Conservation (phyloP, 208 protist genomes). For the Leishmania turanica region DNA sequence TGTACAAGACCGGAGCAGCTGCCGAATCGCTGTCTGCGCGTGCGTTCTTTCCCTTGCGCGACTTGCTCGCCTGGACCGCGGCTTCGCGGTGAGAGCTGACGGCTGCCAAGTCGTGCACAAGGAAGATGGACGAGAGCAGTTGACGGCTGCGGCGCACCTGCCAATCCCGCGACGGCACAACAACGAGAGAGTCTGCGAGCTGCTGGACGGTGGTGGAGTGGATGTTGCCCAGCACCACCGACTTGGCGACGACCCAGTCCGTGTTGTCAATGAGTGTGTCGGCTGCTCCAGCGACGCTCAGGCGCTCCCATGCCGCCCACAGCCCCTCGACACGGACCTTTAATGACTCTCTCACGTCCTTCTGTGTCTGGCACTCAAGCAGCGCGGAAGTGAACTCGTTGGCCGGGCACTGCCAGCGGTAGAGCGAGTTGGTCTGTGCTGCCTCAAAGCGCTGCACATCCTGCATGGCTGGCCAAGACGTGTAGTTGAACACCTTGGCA, state of each 20-base stretch:
- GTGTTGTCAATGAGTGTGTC: constrained; percentile 73
- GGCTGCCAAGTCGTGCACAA: constrained; percentile 71
- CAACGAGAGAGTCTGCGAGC: constrained; percentile 58
- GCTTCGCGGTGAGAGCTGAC: constrained; percentile 46
- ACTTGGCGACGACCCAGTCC: constrained; percentile 66
- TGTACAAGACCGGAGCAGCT: constrained; percentile 25
- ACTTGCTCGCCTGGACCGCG: constrained; percentile 29
- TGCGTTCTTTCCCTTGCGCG: constrained; percentile 41
- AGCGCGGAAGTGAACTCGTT: constrained; percentile 49
- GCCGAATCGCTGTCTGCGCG: constrained; percentile 2
- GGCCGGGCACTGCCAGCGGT: constrained; percentile 44
- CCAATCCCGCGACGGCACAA: constrained; percentile 38
- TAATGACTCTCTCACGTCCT: constrained; percentile 70
- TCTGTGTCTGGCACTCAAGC: constrained; percentile 78
- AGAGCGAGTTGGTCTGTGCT: constrained; percentile 65
- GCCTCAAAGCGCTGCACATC: constrained; percentile 75
- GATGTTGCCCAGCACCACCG: constrained; percentile 78
- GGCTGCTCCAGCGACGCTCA: constrained; percentile 10
- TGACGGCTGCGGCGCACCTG: constrained; percentile 47
- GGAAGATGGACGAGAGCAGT: constrained; percentile 57
- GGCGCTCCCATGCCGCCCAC: constrained; percentile 33
- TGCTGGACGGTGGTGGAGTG: constrained; percentile 54
- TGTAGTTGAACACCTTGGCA: constrained; percentile 81
- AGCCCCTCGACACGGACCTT: constrained; percentile 24
- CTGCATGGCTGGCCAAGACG: constrained; percentile 83